Evolutionary conservation across 371 early-diverging fungal genomes (phyloP).

Genomic region (Mortierella sp.): DNA sequence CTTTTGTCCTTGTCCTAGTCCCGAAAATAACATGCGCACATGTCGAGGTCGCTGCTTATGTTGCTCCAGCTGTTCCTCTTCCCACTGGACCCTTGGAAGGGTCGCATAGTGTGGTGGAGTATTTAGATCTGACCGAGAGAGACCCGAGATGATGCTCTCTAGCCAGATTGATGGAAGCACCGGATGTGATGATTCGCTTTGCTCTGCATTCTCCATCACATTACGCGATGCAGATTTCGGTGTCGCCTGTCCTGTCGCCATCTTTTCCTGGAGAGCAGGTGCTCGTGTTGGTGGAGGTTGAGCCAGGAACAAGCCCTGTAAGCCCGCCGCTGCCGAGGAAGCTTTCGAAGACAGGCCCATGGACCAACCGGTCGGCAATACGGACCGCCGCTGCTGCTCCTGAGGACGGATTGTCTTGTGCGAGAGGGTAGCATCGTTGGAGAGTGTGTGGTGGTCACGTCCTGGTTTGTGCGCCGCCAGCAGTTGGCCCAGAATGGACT

Average conservation of each 20-base stretch:
- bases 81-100: constrained; percentile 25
- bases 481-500: constrained; percentile 46
- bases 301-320: constrained; percentile 3
- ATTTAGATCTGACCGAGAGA: constrained; percentile 27
- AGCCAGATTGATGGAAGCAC: constrained; percentile 43
- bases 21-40: constrained; percentile 8
- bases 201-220: constrained; percentile 32
- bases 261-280: background rate
- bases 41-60: background rate
- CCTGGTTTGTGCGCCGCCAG: constrained; percentile 36
- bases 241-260: background rate
- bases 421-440: constrained; percentile 32
- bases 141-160: constrained; percentile 25
- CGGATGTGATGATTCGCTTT: constrained; percentile 16
- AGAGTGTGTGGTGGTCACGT: constrained; percentile 24
- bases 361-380: constrained; percentile 33
- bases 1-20: constrained; percentile 4
- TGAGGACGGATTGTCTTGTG: constrained; percentile 46
- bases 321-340: constrained; percentile 1
- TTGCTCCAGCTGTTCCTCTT: constrained; percentile 13
- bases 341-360: constrained; percentile 15
- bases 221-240: background rate
- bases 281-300: background rate
- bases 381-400: constrained; percentile 46
- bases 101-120: constrained; percentile 42